Evolutionary conservation across 176 grass and related monocot species (phyloP).

Genomic region (Avena insularis): DNA sequence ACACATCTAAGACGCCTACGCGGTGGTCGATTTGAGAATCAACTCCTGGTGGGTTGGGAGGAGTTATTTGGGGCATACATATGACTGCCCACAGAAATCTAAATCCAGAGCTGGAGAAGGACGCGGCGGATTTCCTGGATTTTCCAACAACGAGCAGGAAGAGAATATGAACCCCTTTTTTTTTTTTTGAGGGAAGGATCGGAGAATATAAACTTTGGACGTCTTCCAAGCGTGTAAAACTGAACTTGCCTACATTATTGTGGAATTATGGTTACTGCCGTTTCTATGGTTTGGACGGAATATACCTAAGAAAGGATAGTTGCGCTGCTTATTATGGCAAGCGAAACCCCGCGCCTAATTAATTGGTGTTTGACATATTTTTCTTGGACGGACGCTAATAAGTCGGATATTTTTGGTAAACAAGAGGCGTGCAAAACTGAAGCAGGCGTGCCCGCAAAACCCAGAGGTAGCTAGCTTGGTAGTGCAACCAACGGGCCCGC

Average conservation of each 20-base stretch:
- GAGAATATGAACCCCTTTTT: not conserved
- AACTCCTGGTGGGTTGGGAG: no score
- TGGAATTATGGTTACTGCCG: not conserved
- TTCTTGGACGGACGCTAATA: not conserved
- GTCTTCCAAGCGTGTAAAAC: not conserved
- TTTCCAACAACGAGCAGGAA: not conserved
- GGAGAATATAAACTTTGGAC: not conserved
- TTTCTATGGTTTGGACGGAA: not conserved
- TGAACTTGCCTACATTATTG: not conserved
- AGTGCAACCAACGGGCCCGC: slow-evolving; percentile 19
- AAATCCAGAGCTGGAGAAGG: not conserved
- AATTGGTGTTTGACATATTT: not conserved
- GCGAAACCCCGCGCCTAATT: not conserved
- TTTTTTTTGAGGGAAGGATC: no score
- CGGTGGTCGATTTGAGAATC: no score
- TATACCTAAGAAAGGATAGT: not conserved
- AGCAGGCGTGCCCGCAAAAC: not conserved
- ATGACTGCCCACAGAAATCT: no score
- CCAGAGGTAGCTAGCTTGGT: not conserved
- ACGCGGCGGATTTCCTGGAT: not conserved
- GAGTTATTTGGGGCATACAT: no score
- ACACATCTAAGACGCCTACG: no score
- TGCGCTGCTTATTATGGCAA: not conserved
- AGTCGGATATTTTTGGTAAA: not conserved
- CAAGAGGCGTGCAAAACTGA: not conserved